phyloP scores from a whole-genome alignment of 2,329 filamentous ascomycete species.

The Stachybotrys chartarum region DNA sequence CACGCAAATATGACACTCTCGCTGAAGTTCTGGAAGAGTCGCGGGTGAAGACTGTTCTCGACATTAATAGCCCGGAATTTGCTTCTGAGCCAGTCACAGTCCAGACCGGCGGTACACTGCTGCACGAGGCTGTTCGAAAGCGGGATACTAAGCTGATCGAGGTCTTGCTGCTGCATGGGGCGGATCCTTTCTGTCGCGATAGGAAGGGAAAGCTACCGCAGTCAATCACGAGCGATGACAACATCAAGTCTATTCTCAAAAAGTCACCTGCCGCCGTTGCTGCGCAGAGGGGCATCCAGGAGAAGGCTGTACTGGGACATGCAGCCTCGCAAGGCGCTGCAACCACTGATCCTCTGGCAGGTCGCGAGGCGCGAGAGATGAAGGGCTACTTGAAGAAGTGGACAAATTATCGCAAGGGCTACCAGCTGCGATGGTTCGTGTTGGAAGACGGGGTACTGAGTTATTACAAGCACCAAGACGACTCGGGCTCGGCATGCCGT shows the following conservation, averaged over 20 bases:
- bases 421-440: slow-evolving; percentile 96
- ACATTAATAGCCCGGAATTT: slow-evolving; percentile 88
- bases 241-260: slow-evolving; percentile 81
- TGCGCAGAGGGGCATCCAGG: slow-evolving; percentile 90
- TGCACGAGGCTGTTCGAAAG: slow-evolving; percentile 88
- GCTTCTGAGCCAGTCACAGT: slow-evolving; percentile 72
- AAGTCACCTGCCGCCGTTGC: slow-evolving; percentile 90
- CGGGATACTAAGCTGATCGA: slow-evolving; percentile 85
- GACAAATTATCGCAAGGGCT: slow-evolving; percentile 97
- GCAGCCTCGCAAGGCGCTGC: slow-evolving; percentile 48
- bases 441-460: slow-evolving; percentile 94
- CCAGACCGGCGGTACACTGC: slow-evolving; percentile 79
- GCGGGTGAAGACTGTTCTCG: slow-evolving; percentile 76
- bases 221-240: slow-evolving; percentile 92
- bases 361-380: slow-evolving; percentile 90
- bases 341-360: slow-evolving; percentile 53
- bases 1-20: slow-evolving; percentile 68
- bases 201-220: slow-evolving; percentile 93
- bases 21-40: slow-evolving; percentile 78
- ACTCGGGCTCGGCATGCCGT: slow-evolving; percentile 89
- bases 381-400: slow-evolving; percentile 98
- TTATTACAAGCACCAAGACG: slow-evolving; percentile 99
- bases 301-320: slow-evolving; percentile 89
- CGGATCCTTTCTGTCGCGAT: slow-evolving; percentile 91
- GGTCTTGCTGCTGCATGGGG: slow-evolving; percentile 83